Evolutionary conservation across 176 grass and related monocot species (phyloP), one percentile per base, ranked within the genome.

Genomic region (Rhipidocladum racemiflorum): DNA sequence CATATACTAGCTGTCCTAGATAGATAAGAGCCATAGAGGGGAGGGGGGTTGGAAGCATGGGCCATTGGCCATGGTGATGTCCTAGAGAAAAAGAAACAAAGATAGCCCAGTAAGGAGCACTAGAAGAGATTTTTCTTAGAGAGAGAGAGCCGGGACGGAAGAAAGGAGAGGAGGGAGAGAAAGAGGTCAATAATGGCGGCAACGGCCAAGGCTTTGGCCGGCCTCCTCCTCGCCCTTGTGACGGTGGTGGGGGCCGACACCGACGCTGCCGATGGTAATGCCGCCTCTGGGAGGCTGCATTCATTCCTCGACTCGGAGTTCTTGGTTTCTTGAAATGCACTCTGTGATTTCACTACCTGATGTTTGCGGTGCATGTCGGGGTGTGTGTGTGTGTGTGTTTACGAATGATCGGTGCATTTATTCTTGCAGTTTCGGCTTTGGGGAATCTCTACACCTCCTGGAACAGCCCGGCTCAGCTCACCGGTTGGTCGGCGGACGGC

Each of bases 391-490:
- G 42, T 44, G 43, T 2, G n/a, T n/a, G n/a, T n/a, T n/a, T n/a
- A 28, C 7, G 44, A 18, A 3, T 72, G 50, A 75, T 55, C 16
- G 34, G 28, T 82, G 50, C 21, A 59, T 46, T 17, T 28, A 20
- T 86, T 74, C 65, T 83, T 89, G 92, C 93, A 99, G 96, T 87
- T 54, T 73, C 80, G 61, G 93, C 91, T 28, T 57, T 95, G 50
- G 90, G 86, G 38, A 66, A 85, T 42, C 81, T 99, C n/a, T 99
- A 89, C 81, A 75, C 74, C 75, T 95, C 77, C 42, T 89, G 92
- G 80, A 95, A 93, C 63, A 93, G 77, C 65, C 91, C 96, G 64
- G 63, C 89, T 50, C 96, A 95, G 77, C 89, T 99, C 32, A 51
- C 65, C 6, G 91, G 93, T 2, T 99, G 96, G 96, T 86, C 92